Conservation (phyloP, 495 filamentous ascomycete species). For the Bryoglossum gracile region DNA sequence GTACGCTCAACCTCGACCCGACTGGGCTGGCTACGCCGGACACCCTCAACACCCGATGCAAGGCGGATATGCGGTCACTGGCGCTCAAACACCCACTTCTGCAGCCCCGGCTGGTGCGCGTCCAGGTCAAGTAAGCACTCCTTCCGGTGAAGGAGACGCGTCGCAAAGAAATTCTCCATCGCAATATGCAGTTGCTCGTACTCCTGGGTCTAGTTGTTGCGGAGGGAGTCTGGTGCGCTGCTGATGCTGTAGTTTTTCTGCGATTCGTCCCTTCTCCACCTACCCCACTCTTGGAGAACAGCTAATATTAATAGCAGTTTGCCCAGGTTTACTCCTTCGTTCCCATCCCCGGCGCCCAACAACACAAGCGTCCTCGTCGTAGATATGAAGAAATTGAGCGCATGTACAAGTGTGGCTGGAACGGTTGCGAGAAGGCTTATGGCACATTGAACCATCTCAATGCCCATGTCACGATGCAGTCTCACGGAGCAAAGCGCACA, state of each 20-base stretch:
- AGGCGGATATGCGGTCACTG: constrained; percentile 53
- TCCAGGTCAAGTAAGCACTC: constrained; percentile 60
- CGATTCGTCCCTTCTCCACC: neutral
- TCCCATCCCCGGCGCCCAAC: constrained; percentile 92
- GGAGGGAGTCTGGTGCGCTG: no score
- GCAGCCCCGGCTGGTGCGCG: constrained; percentile 48
- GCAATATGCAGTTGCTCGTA: no score
- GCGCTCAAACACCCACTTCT: constrained; percentile 50
- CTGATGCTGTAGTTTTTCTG: constrained; percentile 1
- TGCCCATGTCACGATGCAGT: constrained; percentile 97
- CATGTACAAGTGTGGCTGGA: constrained; percentile 99
- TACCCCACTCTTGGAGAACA: constrained; percentile 1
- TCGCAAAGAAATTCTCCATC: no score
- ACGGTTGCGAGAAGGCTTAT: constrained; percentile 96
- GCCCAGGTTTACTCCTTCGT: constrained; percentile 95
- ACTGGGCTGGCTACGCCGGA: constrained; percentile 70
- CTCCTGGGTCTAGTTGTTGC: no score
- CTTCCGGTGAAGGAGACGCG: no score
- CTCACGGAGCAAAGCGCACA: constrained; percentile 83
- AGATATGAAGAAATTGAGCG: constrained; percentile 98
- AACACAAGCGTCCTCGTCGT: constrained; percentile 91
- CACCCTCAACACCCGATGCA: constrained; percentile 54
- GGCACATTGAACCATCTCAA: constrained; percentile 95
- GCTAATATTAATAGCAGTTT: constrained; percentile 34
- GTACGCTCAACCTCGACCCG: constrained; percentile 64